Evolutionary conservation across 192 early-diverging fungal genomes (phyloP), one percentile per base, ranked within the genome.

Genomic region (Geranomyces variabilis): DNA sequence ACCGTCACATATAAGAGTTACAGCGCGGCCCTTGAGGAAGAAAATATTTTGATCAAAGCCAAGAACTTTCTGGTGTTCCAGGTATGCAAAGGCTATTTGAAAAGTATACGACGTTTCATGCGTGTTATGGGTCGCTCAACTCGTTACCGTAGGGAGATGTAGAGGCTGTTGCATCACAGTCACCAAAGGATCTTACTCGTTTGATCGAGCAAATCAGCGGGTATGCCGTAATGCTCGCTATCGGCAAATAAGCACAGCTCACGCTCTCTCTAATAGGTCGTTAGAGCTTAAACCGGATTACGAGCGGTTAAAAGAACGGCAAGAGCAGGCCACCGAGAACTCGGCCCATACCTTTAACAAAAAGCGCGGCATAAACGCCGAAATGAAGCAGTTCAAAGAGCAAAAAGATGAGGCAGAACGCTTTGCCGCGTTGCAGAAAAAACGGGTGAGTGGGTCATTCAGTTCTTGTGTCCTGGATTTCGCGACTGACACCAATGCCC

Each of bases 31-130:
- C 80, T 99, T 24, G 94, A 95, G 74, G 72, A 85, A 48, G 88
- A 96, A 78, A 94, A 96, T 66, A 97, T 99, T 61, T 80, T 98
- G 19, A 90, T 97, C 66, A 96, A 94, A 71, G 96, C 96, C 0
- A 85, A 90, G 43, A 99, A 99, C 80, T 99, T 99, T 83, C 83
- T 99, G 55, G 97, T 99, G 2, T 98, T 99, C 74, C 95, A 98
- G 77, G 73, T 80, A 48, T n/a, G 64, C 24, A 31, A 17, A 4
- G 9, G 45, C 13, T 14, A 43, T 3, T 13, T 24, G 31, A 30
- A 22, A 28, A n/a, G n/a, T n/a, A n/a, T n/a, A n/a, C n/a, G n/a
- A n/a, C n/a, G n/a, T n/a, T n/a, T n/a, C n/a, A n/a, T n/a, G n/a
- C n/a, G n/a, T n/a, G n/a, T n/a, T n/a, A n/a, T n/a, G n/a, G n/a